Evolutionary conservation across 2,329 filamentous ascomycete genomes (phyloP), one percentile per base, ranked within the genome.

Genomic region (Cadophora luteo-olivacea): DNA sequence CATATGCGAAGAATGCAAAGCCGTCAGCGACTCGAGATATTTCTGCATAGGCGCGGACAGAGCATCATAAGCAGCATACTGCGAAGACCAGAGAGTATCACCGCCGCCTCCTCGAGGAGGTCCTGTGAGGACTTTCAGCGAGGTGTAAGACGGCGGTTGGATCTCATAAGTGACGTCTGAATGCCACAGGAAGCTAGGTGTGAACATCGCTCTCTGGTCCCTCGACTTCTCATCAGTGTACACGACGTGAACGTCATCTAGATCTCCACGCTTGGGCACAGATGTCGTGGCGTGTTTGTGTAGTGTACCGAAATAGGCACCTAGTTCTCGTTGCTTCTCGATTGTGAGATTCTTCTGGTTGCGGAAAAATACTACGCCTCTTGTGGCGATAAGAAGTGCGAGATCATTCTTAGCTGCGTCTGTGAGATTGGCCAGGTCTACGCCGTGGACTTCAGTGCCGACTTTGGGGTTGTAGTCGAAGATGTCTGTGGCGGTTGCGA

Each of bases 311-410:
- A 85, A 86, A 75, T 87, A 84, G 49, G 79, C 75, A 8, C 85
- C 84, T 3, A 88, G 78, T 65, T 83, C 80, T 11, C 84, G 78
- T 73, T 87, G 85, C 24, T 81, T 79, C n/a, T 86, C 81, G 58
- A 87, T 82, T 69, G 81, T 81, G 32, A 87, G 81, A 71, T 85
- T 83, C 66, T 84, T 80, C 75, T 88, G 86, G 60, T 83, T 78
- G 16, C 86, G 81, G 80, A 88, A 87, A 77, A 88, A 86, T 1
- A 88, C 85, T 0, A 88, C 86, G 3, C 86, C 86, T 54, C 86
- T 80, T 32, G 81, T 82, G 3, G 85, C 82, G 61, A 88, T 83
- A 57, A 85, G 76, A 0, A 84, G 75, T 0, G 84, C 84, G 3
- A 86, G 78, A 66, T 86, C 84, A 70, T 86, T 84, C 2, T 85